Conservation (phyloP, 345 rosid species). For the Euphorbia tirucalli region DNA sequence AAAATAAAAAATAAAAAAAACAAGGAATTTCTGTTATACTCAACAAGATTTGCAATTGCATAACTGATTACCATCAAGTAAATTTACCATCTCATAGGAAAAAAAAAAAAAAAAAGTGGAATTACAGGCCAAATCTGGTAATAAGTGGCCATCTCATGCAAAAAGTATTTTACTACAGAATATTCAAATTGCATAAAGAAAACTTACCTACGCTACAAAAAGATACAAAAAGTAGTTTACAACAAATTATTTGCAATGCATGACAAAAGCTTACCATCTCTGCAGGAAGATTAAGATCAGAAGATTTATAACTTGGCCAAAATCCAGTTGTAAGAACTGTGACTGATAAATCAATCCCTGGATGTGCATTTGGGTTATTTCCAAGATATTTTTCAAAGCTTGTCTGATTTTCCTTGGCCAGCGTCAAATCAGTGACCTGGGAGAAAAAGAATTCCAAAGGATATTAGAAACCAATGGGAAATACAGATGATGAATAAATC, state of each 20-base stretch:
- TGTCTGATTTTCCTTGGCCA: constrained; percentile 81
- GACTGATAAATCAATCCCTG: constrained; percentile 77
- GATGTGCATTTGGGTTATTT: constrained; percentile 50
- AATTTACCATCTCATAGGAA: too few relatives aligned
- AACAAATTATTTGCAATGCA: background rate
- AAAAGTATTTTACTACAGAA: too few relatives aligned
- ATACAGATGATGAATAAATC: background rate
- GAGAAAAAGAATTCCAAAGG: background rate
- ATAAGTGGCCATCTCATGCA: too few relatives aligned
- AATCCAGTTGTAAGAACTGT: constrained; percentile 87
- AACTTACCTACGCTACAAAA: too few relatives aligned
- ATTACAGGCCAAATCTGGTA: too few relatives aligned
- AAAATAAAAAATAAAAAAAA: too few relatives aligned
- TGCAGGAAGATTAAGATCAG: constrained; percentile 69
- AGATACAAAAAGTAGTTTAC: background rate
- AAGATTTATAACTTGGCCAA: constrained; percentile 90
- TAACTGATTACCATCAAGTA: too few relatives aligned
- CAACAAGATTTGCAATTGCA: too few relatives aligned
- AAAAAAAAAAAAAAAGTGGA: too few relatives aligned
- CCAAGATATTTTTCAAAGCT: constrained; percentile 67
- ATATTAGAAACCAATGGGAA: background rate
- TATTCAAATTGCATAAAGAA: too few relatives aligned
- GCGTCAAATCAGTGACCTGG: constrained; percentile 78
- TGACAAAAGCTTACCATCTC: constrained; percentile 57
- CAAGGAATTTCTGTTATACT: background rate